These are phyloP conservation scores for Tricladium varicosporioides DNA, from an alignment of 2,329 filamentous ascomycete species.

Conservation along the genomic window DNA sequence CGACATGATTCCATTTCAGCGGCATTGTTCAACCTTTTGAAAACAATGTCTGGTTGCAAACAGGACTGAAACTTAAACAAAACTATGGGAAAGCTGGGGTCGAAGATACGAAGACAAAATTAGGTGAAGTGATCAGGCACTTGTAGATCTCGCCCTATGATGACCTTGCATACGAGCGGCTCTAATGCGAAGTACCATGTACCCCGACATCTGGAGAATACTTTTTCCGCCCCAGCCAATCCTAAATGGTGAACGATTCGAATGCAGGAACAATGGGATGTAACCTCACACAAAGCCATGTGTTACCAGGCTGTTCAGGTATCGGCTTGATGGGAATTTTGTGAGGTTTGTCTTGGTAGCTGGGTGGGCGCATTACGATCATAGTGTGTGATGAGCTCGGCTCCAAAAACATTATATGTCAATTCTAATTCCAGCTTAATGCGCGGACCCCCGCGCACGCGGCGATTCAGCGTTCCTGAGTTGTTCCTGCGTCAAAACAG, in stretches of 20 bases:
- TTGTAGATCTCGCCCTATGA: neutral
- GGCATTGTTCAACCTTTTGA: constrained; percentile 1
- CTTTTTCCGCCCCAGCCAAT: neutral
- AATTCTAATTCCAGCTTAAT: neutral
- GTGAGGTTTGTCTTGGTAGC: neutral
- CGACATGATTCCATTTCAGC: neutral
- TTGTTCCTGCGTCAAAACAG: neutral
- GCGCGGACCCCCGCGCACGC: neutral
- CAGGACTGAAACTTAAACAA: constrained; percentile 1
- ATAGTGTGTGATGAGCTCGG: neutral
- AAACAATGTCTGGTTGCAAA: neutral
- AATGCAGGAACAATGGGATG: neutral
- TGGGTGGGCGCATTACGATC: neutral
- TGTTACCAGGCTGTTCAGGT: neutral
- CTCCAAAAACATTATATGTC: neutral
- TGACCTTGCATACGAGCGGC: neutral
- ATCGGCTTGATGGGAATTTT: too few relatives aligned
- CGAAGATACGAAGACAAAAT: neutral
- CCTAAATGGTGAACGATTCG: too few relatives aligned
- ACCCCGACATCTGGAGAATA: neutral
- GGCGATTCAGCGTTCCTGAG: neutral
- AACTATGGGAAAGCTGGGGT: neutral
- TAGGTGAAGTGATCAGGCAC: neutral
- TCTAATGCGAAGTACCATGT: neutral
- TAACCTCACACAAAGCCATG: neutral